Base-by-base conservation (phyloP, 2,329 filamentous ascomycete species). In the Dryadomyces quercivorus region DNA sequence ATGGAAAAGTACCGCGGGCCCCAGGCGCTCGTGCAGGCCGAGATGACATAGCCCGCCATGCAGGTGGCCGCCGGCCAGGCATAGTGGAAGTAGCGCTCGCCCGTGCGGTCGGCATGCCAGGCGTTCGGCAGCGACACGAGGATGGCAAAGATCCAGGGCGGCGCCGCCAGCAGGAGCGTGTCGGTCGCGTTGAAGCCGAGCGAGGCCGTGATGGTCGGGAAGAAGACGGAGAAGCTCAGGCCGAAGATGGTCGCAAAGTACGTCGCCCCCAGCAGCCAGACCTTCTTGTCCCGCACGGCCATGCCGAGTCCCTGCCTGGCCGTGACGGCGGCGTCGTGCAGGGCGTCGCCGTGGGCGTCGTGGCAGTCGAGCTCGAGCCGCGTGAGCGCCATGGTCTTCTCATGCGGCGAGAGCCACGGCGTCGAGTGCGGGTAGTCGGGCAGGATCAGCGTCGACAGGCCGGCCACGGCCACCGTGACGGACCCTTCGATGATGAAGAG, bases 31-130 rank as follows among this genome's bases (percentile, higher is more conserved):
- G 53, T 57, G 20, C 50, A 31, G 7, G 54, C 40, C 44, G 46
- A 45, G 8, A 57, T 55, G 53, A 57, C 22, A 34, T 47, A 57
- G 31, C 53, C 56, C 31, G 44, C 36, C 3, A 57, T 51, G 26
- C 50, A 46, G 5, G 43, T 8, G 1, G 8, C n/a, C 3, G 49
- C 18, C 1, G 56, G 56, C 40, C 73, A 70, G 16, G 71, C 66
- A 55, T 81, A 78, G 64, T 83, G 80, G 70, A 75, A 80, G 65
- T 80, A 81, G 71, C 78, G 76, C 64, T 81, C 77, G 60, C 78
- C 72, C 0, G 71, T 73, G 38, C 70, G 68, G 58, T 81, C 78
- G 4, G 78, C 73, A 61, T 80, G 74, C 75, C 75, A 79, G 6
- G 77, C 75, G 54, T 54, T 54, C 22, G 26, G 18, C 13, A 54